Conservation (phyloP, 169 alveolate genomes). For the Plasmodium reichenowi region DNA sequence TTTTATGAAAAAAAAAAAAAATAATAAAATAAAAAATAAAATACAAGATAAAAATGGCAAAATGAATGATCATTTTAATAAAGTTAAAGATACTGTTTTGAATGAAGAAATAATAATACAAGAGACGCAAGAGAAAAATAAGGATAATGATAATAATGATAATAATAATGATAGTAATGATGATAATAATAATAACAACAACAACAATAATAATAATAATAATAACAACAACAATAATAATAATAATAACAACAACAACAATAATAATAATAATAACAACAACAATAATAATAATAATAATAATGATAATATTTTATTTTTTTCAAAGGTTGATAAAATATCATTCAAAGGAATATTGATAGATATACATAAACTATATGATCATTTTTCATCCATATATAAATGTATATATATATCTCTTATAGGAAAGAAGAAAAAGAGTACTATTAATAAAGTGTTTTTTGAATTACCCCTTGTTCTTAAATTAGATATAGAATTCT, state of each 20-base stretch:
- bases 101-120: not conserved
- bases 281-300: too few relatives aligned
- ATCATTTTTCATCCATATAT: constrained; percentile 2
- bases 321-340: constrained; percentile 19
- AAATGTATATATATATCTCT: constrained; percentile 22
- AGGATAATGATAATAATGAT: not conserved
- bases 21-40: not conserved
- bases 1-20: constrained; percentile 19
- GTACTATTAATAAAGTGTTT: constrained; percentile 10
- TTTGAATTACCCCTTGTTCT: constrained; percentile 11
- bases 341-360: constrained; percentile 15
- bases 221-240: not conserved
- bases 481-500: not conserved
- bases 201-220: too few relatives aligned
- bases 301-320: not conserved
- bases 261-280: too few relatives aligned
- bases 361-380: constrained; percentile 12
- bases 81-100: too few relatives aligned
- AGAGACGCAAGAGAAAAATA: not conserved
- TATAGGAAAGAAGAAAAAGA: constrained; percentile 28
- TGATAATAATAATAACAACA: too few relatives aligned
- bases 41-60: not conserved
- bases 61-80: too few relatives aligned
- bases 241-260: too few relatives aligned
- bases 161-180: too few relatives aligned